Evolutionary conservation across 176 grass and related monocot genomes (phyloP).

Genomic region (Ensete glaucum): DNA sequence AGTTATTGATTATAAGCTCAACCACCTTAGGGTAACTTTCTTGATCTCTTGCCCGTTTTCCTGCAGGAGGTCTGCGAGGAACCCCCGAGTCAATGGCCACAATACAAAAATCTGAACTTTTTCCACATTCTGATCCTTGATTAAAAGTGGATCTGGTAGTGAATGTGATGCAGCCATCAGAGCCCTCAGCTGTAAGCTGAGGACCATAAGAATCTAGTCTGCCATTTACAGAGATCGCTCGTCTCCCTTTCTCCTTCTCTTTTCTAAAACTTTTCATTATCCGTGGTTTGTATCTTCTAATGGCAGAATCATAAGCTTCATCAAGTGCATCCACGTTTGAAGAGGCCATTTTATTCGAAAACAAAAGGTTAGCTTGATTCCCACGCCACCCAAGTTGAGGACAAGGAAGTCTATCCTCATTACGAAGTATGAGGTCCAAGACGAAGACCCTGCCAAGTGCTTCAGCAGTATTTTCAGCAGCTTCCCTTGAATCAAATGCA

Average conservation of each 20-base stretch:
- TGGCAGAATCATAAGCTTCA: slow-evolving; percentile 32
- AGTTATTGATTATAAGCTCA: slow-evolving; percentile 77
- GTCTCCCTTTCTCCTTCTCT: slow-evolving; percentile 66
- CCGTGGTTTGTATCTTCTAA: slow-evolving; percentile 44
- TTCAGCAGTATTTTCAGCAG: slow-evolving; percentile 66
- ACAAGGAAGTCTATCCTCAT: slow-evolving; percentile 84
- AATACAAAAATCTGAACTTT: slow-evolving; percentile 45
- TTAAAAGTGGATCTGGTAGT: slow-evolving; percentile 13
- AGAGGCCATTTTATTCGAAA: slow-evolving; percentile 49
- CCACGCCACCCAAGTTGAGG: slow-evolving; percentile 86
- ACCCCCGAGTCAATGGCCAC: slow-evolving; percentile 87
- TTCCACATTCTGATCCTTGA: slow-evolving; percentile 28
- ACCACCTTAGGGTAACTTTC: slow-evolving; percentile 76
- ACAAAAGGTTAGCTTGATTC: slow-evolving; percentile 79
- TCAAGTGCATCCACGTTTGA: slow-evolving; percentile 55
- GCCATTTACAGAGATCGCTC: slow-evolving; percentile 65
- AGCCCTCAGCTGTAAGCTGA: background rate
- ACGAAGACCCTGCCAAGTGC: slow-evolving; percentile 82
- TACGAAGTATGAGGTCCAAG: slow-evolving; percentile 78
- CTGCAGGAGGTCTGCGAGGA: slow-evolving; percentile 68
- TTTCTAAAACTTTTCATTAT: slow-evolving; percentile 41
- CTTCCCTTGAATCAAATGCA: slow-evolving; percentile 51
- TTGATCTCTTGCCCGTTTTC: slow-evolving; percentile 78
- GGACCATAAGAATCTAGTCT: slow-evolving; percentile 42
- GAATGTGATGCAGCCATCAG: slow-evolving; percentile 9